Conservation (phyloP, 2,329 filamentous ascomycete genomes). For the Cladophialophora carrionii region DNA sequence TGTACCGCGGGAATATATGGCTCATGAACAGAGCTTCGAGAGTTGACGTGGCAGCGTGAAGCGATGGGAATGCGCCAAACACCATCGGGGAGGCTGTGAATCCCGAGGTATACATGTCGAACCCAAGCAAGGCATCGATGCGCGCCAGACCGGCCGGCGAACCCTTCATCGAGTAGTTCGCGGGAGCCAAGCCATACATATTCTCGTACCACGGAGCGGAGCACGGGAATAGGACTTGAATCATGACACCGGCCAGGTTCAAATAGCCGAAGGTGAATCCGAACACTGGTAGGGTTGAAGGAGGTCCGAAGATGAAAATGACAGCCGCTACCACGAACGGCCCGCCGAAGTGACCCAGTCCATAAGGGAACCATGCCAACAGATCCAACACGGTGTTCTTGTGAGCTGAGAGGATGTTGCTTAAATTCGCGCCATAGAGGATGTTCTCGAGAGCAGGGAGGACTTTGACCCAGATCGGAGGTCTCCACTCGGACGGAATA, state of each 20-base stretch:
- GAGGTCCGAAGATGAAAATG: slow-evolving; percentile 87
- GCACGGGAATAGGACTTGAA: slow-evolving; percentile 89
- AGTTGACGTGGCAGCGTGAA: slow-evolving; percentile 87
- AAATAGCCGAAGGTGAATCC: slow-evolving; percentile 89
- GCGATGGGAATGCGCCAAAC: slow-evolving; percentile 91
- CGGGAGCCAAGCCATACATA: slow-evolving; percentile 83
- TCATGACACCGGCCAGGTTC: slow-evolving; percentile 82
- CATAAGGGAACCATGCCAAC: slow-evolving; percentile 91
- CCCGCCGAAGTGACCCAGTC: slow-evolving; percentile 84
- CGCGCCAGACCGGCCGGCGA: slow-evolving; percentile 87
- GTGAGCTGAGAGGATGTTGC: slow-evolving; percentile 91
- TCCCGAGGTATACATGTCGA: slow-evolving; percentile 89
- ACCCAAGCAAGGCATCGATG: slow-evolving; percentile 84
- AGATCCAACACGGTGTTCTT: slow-evolving; percentile 82
- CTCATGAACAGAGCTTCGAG: slow-evolving; percentile 91
- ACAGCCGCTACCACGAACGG: slow-evolving; percentile 76
- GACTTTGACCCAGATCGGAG: slow-evolving; percentile 93
- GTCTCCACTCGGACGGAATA: slow-evolving; percentile 83
- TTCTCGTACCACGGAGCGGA: slow-evolving; percentile 98
- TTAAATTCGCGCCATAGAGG: slow-evolving; percentile 91
- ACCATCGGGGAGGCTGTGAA: slow-evolving; percentile 90
- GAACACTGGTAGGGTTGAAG: slow-evolving; percentile 81
- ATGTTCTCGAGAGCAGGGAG: slow-evolving; percentile 94
- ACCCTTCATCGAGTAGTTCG: slow-evolving; percentile 87
- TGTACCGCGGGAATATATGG: slow-evolving; percentile 83